Evolutionary conservation across 2,329 filamentous ascomycete species (phyloP).

Genomic region (Westerdykella aurantiaca): DNA sequence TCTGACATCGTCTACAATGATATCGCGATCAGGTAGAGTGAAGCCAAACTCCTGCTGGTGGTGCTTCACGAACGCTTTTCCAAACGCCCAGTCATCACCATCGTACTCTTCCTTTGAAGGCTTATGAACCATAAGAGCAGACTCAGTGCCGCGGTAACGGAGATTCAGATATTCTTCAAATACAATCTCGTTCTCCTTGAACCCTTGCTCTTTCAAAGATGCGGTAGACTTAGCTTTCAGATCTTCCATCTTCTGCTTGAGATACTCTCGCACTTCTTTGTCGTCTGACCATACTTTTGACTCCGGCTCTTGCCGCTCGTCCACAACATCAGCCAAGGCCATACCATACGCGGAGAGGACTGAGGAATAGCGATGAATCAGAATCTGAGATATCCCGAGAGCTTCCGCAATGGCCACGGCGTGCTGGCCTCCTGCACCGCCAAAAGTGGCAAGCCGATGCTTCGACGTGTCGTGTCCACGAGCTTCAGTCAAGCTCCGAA

Average conservation of each 20-base stretch:
- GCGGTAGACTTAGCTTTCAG: conserved; percentile 68
- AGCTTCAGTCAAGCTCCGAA: conserved; percentile 83
- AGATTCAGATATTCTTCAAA: conserved; percentile 95
- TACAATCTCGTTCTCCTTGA: conserved; percentile 64
- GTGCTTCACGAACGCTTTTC: conserved; percentile 75
- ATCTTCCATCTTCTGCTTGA: conserved; percentile 70
- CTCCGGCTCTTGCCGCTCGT: conserved; percentile 77
- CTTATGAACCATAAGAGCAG: conserved; percentile 81
- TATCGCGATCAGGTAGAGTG: conserved; percentile 75
- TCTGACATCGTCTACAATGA: conserved; percentile 85
- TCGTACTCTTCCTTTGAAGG: conserved; percentile 56
- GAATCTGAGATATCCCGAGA: conserved; percentile 75
- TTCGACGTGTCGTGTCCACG: conserved; percentile 87
- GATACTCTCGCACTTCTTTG: conserved; percentile 53
- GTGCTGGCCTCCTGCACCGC: conserved; percentile 85
- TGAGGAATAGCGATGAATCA: conserved; percentile 82
- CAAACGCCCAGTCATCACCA: conserved; percentile 74
- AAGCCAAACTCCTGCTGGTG: conserved; percentile 94
- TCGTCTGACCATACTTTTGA: conserved; percentile 56
- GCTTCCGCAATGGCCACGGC: conserved; percentile 86
- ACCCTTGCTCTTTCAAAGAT: conserved; percentile 70
- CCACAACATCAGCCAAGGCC: conserved; percentile 87
- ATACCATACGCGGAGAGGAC: conserved; percentile 89
- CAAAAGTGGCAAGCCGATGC: conserved; percentile 87
- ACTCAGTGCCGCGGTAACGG: conserved; percentile 85